phyloP scores from a whole-genome alignment of 78 protist species.

The Dictyostelium capitatum region DNA sequence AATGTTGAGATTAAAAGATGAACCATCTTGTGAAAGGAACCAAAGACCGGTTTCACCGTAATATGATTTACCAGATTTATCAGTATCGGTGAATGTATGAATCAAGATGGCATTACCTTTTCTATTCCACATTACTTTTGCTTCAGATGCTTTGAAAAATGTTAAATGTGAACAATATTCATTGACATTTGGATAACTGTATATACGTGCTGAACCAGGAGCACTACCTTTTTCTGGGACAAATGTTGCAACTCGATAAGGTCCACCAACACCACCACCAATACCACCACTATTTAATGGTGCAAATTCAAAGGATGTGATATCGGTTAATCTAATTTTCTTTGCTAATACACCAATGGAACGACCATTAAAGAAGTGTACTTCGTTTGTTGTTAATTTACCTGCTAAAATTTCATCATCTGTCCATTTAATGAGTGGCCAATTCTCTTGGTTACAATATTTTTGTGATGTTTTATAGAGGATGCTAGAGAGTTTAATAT shows the following conservation, averaged over 20 bases:
- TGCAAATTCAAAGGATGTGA: constrained; percentile 44
- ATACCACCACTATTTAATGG: constrained; percentile 17
- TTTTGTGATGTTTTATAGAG: constrained; percentile 32
- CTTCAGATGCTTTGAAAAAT: constrained; percentile 70
- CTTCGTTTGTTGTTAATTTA: constrained; percentile 24
- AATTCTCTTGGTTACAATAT: constrained; percentile 26
- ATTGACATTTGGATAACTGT: constrained; percentile 39
- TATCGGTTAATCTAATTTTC: constrained; percentile 38
- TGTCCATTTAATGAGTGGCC: constrained; percentile 79
- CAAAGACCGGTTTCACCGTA: constrained; percentile 82
- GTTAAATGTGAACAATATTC: constrained; percentile 50
- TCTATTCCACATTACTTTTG: constrained; percentile 61
- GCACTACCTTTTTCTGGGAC: constrained; percentile 54
- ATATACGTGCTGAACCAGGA: constrained; percentile 54
- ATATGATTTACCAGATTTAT: constrained; percentile 79
- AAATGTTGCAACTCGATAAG: constrained; percentile 47
- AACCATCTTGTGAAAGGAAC: constrained; percentile 61
- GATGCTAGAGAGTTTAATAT: background rate
- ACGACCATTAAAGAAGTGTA: constrained; percentile 76
- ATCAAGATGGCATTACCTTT: constrained; percentile 51
- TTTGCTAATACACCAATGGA: constrained; percentile 59
- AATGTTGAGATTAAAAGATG: constrained; percentile 38
- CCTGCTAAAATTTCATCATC: constrained; percentile 78
- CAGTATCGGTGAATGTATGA: constrained; percentile 73
- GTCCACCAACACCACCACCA: constrained; percentile 19